phyloP scores from a whole-genome alignment of 495 filamentous ascomycete genomes.

The Barbatosphaeria neglecta region DNA sequence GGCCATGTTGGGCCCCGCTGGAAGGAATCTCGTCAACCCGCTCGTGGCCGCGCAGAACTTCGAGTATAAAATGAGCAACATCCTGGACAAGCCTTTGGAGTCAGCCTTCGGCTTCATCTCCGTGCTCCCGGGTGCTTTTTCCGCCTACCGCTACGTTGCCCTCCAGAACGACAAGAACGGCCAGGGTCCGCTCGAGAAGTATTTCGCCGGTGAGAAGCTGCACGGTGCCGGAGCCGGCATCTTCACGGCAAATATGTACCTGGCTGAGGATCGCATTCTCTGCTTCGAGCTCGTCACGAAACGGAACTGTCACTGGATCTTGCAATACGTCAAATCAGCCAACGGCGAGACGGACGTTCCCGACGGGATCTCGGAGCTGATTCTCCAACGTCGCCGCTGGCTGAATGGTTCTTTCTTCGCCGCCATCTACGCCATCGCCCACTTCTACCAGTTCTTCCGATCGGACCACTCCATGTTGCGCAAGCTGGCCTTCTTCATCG shows the following conservation, averaged over 20 bases:
- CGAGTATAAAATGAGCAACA: slow-evolving; percentile 99
- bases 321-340: slow-evolving; percentile 95
- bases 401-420: slow-evolving; percentile 98
- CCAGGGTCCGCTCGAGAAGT: slow-evolving; percentile 86
- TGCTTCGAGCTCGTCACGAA: slow-evolving; percentile 99
- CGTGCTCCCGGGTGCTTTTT: slow-evolving; percentile 94
- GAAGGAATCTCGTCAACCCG: slow-evolving; percentile 84
- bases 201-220: slow-evolving; percentile 96
- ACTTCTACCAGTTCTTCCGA: slow-evolving; percentile 90
- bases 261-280: slow-evolving; percentile 97
- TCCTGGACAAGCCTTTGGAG: slow-evolving; percentile 95
- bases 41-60: slow-evolving; percentile 97
- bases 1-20: slow-evolving; percentile 83
- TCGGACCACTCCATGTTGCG: slow-evolving; percentile 79
- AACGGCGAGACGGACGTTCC: slow-evolving; percentile 98
- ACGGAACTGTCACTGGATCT: slow-evolving; percentile 89
- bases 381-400: slow-evolving; percentile 93
- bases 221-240: slow-evolving; percentile 90
- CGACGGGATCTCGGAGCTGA: slow-evolving; percentile 85
- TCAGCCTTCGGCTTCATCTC: slow-evolving; percentile 97
- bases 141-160: slow-evolving; percentile 88
- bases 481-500: slow-evolving; percentile 80
- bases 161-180: slow-evolving; percentile 94
- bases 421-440: slow-evolving; percentile 85
- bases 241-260: slow-evolving; percentile 99